Evolutionary conservation across 768 basidiomycete genomes (phyloP).

Genomic region (Chlorophyllum brunneum): DNA sequence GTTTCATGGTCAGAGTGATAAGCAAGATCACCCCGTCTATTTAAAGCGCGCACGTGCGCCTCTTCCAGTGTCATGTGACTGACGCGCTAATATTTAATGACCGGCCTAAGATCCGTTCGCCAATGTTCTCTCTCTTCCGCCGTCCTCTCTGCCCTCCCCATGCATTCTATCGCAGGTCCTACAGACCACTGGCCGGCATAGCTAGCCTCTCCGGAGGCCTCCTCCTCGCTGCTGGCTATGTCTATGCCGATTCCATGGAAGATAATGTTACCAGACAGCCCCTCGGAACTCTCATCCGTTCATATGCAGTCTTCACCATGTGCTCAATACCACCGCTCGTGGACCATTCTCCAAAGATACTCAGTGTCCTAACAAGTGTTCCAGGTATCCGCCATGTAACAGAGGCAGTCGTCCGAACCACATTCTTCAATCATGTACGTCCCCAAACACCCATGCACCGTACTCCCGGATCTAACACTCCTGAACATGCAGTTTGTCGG

Average conservation of each 20-base stretch:
- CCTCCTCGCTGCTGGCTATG: slow-evolving; percentile 11
- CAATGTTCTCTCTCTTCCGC: slow-evolving; percentile 13
- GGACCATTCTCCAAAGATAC: slow-evolving; percentile 65
- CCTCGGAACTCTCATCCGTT: slow-evolving; percentile 36
- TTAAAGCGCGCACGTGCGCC: slow-evolving; percentile 3
- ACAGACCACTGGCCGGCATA: slow-evolving; percentile 6
- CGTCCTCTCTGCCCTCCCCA: slow-evolving; percentile 4
- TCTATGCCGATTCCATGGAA: slow-evolving; percentile 7
- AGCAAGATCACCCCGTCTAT: background rate
- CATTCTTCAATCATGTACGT: slow-evolving; percentile 82
- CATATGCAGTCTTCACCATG: slow-evolving; percentile 80
- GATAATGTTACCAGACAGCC: slow-evolving; percentile 8
- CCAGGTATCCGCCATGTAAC: slow-evolving; percentile 64
- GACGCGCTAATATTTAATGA: slow-evolving; percentile 5
- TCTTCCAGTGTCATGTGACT: background rate
- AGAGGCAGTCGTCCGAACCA: slow-evolving; percentile 65
- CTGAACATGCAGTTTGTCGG: slow-evolving; percentile 70
- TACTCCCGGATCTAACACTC: slow-evolving; percentile 1
- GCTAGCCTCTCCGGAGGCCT: slow-evolving; percentile 7
- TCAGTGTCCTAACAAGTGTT: slow-evolving; percentile 46
- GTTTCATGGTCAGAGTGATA: slow-evolving; percentile 28
- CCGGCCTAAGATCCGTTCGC: slow-evolving; percentile 8
- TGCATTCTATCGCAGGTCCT: background rate
- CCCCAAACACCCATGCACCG: background rate
- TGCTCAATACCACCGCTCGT: slow-evolving; percentile 76